Percentiles rank a stretch among this genome's conserved stretches.
Conservation (phyloP, 208 protist genomes). For the Angomonas deanei region DNA sequence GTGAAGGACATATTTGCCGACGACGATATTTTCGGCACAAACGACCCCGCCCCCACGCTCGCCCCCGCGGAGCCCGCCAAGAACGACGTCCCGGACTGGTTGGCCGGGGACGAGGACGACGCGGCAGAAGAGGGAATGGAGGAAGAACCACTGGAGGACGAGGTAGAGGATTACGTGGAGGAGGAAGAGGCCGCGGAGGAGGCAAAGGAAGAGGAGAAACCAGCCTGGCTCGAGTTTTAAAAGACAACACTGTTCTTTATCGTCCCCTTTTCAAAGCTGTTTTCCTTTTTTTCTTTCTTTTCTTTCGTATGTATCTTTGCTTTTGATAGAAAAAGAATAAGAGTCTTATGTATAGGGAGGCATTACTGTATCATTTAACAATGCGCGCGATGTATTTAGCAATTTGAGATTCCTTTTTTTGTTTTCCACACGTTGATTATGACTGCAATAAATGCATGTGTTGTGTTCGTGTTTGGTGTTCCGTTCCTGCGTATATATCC, state of each 20-base stretch:
- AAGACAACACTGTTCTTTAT: not conserved
- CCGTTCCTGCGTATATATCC: too few relatives aligned
- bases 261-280: not conserved
- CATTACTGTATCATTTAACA: too few relatives aligned
- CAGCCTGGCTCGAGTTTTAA: constrained; percentile 49
- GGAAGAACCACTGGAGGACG: constrained; percentile 1
- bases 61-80: not conserved
- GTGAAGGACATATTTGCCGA: constrained; percentile 14
- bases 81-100: not conserved
- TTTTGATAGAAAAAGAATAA: not conserved
- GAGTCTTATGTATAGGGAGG: too few relatives aligned
- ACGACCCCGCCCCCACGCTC: too few relatives aligned
- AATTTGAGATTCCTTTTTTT: too few relatives aligned
- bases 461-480: too few relatives aligned
- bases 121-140: not conserved
- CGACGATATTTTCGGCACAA: not conserved
- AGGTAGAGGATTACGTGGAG: constrained; percentile 1
- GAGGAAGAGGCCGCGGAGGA: constrained; percentile 7
- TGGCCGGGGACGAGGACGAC: not conserved
- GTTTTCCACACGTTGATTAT: too few relatives aligned
- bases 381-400: too few relatives aligned
- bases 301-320: too few relatives aligned
- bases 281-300: too few relatives aligned
- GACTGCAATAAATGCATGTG: too few relatives aligned
- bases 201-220: constrained; percentile 9